phyloP scores from a whole-genome alignment of 768 basidiomycete species.

The Mycena metata region DNA sequence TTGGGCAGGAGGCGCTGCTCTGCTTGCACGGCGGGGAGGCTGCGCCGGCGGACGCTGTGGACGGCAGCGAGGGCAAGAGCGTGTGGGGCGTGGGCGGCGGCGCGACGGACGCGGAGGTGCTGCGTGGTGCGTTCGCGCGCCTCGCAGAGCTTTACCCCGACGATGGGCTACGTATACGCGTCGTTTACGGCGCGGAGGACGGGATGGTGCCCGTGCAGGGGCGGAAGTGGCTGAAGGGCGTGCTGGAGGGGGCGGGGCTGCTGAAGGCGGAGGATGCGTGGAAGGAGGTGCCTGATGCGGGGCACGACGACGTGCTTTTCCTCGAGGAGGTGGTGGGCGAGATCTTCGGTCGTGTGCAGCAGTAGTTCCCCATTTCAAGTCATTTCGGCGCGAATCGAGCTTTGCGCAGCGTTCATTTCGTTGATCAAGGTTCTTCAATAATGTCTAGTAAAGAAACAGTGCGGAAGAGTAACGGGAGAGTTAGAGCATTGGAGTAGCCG shows the following conservation, averaged over 20 bases:
- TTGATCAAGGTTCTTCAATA: too few species aligned
- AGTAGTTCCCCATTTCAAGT: too few species aligned
- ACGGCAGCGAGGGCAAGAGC: neutral
- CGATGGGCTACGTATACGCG: slow-evolving; percentile 18
- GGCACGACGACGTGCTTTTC: slow-evolving; percentile 34
- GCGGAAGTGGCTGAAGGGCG: slow-evolving; percentile 23
- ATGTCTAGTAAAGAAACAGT: too few species aligned
- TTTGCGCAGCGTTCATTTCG: too few species aligned
- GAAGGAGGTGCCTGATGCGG: slow-evolving; percentile 30
- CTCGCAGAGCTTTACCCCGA: slow-evolving; percentile 10
- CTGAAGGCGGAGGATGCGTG: slow-evolving; percentile 18
- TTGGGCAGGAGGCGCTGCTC: slow-evolving; percentile 37
- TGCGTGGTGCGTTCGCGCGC: slow-evolving; percentile 22
- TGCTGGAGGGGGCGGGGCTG: slow-evolving; percentile 19
- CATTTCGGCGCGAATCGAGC: too few species aligned
- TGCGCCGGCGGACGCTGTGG: neutral
- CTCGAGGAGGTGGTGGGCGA: slow-evolving; percentile 26
- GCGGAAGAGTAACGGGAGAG: too few species aligned
- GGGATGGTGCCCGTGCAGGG: slow-evolving; percentile 33
- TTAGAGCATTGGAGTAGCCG: too few species aligned
- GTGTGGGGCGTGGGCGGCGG: slow-evolving; percentile 37
- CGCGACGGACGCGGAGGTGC: slow-evolving; percentile 10
- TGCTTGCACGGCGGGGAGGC: slow-evolving; percentile 3
- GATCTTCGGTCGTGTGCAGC: slow-evolving; percentile 19
- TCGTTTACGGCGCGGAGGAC: slow-evolving; percentile 33